Evolutionary conservation across 768 basidiomycete species (phyloP).

Genomic region (Kwoniella sp.): DNA sequence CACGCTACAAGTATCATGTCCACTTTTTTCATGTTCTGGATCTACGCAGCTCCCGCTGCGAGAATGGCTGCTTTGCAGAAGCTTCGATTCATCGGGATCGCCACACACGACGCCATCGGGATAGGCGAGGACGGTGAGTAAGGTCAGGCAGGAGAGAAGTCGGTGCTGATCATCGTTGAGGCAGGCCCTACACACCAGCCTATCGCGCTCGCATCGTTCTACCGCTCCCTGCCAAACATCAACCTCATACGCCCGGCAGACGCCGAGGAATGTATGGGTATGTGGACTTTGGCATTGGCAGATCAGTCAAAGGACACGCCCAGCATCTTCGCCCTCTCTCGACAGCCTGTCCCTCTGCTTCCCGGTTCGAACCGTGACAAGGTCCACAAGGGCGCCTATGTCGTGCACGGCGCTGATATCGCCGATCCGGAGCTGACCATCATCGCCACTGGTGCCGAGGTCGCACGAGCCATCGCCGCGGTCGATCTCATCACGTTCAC

Average conservation of each 20-base stretch:
- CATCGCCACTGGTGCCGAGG: slow-evolving; percentile 45
- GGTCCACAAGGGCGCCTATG: slow-evolving; percentile 40
- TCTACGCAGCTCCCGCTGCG: slow-evolving; percentile 47
- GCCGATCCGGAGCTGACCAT: slow-evolving; percentile 34
- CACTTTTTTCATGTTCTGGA: slow-evolving; percentile 50
- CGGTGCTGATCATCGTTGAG: background rate
- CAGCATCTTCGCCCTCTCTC: slow-evolving; percentile 34
- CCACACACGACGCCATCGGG: slow-evolving; percentile 47
- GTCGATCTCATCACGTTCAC: slow-evolving; percentile 23
- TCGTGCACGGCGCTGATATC: slow-evolving; percentile 25
- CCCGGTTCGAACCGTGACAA: slow-evolving; percentile 32
- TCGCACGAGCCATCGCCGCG: slow-evolving; percentile 35
- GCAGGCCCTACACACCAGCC: slow-evolving; percentile 47
- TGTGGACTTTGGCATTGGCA: slow-evolving; percentile 33
- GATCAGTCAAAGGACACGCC: slow-evolving; percentile 29
- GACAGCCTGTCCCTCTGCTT: slow-evolving; percentile 44
- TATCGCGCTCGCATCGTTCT: slow-evolving; percentile 37
- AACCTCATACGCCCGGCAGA: slow-evolving; percentile 47
- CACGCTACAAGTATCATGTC: slow-evolving; percentile 31
- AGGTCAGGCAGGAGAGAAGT: too few relatives aligned
- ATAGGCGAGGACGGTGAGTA: slow-evolving; percentile 46
- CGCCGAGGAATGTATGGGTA: slow-evolving; percentile 46
- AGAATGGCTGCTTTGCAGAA: slow-evolving; percentile 45
- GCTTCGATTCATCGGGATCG: slow-evolving; percentile 48
- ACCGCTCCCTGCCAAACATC: slow-evolving; percentile 41